A percentile compares a stretch with the other conserved stretches of the same genome.
Conservation (phyloP, 345 rosid genomes). For the Odontarrhena argentea region DNA sequence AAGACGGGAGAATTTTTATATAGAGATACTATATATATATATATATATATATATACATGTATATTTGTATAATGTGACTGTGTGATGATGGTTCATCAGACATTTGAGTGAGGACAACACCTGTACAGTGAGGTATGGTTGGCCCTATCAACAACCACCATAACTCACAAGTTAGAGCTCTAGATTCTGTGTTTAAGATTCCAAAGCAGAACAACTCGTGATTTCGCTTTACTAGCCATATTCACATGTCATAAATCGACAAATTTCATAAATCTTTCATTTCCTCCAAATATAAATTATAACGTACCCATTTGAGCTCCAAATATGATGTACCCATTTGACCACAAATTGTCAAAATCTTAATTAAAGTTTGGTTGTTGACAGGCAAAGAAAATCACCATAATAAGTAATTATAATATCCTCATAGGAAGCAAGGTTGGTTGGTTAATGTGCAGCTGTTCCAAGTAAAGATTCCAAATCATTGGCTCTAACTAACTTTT, state of each 20-base stretch:
- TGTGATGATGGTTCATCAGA: conserved; percentile 31
- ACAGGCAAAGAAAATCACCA: neutral
- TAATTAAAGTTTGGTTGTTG: conserved; percentile 17
- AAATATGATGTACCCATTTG: conserved; percentile 11
- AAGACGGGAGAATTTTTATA: conserved; percentile 22
- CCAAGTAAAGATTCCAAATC: conserved; percentile 29
- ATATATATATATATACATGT: neutral
- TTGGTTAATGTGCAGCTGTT: conserved; percentile 11
- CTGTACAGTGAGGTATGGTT: conserved; percentile 24
- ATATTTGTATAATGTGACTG: conserved; percentile 14
- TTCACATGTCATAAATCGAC: conserved; percentile 22
- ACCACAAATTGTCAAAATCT: conserved; percentile 4
- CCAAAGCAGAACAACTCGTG: conserved; percentile 30
- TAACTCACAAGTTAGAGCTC: conserved; percentile 27
- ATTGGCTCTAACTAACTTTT: conserved; percentile 22
- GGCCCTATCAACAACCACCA: conserved; percentile 33
- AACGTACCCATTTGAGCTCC: conserved; percentile 5
- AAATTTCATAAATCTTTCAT: neutral
- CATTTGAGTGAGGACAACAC: conserved; percentile 14
- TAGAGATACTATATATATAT: neutral
- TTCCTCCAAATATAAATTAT: conserved; percentile 3
- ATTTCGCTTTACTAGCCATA: conserved; percentile 3
- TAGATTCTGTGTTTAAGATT: conserved; percentile 21
- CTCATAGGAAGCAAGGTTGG: conserved; percentile 3
- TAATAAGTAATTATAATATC: conserved; percentile 13